Conservation (phyloP, 768 basidiomycete genomes). For the Leucosporidium yakuticum region DNA sequence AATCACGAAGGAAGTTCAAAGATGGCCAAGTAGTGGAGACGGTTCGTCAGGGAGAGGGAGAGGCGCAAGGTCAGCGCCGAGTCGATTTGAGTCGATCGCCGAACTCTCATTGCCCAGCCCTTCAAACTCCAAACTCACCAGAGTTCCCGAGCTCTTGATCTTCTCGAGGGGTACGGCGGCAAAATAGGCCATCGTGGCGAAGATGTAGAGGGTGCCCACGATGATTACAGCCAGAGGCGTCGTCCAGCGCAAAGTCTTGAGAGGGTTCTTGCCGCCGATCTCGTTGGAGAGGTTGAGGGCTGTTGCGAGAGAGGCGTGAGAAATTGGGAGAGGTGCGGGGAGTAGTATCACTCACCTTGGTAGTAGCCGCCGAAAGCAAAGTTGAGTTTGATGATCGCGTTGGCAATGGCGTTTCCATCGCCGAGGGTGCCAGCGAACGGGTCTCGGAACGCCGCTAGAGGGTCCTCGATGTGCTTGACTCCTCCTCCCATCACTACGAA, state of each 20-base stretch:
- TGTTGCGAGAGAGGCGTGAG: no score
- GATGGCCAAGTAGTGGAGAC: no score
- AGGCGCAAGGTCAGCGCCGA: no score
- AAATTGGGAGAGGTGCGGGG: no score
- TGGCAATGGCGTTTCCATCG: not conserved
- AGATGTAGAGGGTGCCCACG: slow-evolving; percentile 1
- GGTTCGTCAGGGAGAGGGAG: no score
- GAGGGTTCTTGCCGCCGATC: not conserved
- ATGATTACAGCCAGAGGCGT: not conserved
- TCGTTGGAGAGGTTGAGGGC: slow-evolving; percentile 1
- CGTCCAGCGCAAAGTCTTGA: slow-evolving; percentile 2
- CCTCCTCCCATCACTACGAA: not conserved
- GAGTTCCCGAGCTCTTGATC: not conserved
- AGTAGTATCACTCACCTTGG: not conserved
- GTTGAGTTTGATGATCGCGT: slow-evolving; percentile 2
- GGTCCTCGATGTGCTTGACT: not conserved
- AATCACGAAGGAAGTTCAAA: no score
- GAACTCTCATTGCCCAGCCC: no score
- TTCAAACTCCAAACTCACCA: no score
- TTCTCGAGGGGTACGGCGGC: not conserved
- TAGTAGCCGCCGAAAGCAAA: not conserved
- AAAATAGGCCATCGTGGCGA: not conserved
- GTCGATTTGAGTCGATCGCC: no score
- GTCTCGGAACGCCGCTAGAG: not conserved
- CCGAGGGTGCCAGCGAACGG: not conserved